phyloP scores from a whole-genome alignment of 805 yeast species.

The Zygoascus ofunaensis region DNA sequence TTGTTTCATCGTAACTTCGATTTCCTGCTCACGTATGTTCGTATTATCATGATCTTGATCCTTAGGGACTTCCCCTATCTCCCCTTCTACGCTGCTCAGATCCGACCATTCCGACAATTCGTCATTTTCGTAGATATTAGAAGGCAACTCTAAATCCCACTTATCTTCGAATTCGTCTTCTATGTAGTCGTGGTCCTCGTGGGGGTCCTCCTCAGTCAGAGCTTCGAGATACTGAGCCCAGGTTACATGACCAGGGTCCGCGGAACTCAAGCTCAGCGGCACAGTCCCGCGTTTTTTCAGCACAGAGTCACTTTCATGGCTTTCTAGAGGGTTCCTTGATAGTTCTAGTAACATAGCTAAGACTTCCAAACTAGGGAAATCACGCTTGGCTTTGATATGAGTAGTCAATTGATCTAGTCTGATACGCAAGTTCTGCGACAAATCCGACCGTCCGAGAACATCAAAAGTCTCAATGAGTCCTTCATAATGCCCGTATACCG shows the following conservation, averaged over 20 bases:
- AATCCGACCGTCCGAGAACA: slow-evolving; percentile 24
- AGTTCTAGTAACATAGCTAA: slow-evolving; percentile 18
- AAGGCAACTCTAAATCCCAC: too few species aligned
- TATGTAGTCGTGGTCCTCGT: too few species aligned
- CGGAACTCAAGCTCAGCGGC: not conserved
- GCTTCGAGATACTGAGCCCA: not conserved
- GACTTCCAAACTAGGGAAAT: slow-evolving; percentile 3
- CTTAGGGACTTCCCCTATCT: not conserved
- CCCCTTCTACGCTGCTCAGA: too few species aligned
- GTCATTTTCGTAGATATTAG: too few species aligned
- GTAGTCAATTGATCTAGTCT: slow-evolving; percentile 7
- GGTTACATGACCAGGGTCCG: slow-evolving; percentile 3
- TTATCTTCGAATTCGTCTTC: slow-evolving; percentile 3
- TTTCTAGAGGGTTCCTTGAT: slow-evolving; percentile 9
- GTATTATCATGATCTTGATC: not conserved
- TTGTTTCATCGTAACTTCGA: not conserved
- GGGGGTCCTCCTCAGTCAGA: not conserved
- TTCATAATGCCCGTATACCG: slow-evolving; percentile 14
- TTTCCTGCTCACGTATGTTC: not conserved
- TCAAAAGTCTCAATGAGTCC: slow-evolving; percentile 22
- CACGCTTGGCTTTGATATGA: not conserved
- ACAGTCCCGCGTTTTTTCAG: not conserved
- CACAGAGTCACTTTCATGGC: not conserved
- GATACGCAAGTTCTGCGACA: slow-evolving; percentile 19
- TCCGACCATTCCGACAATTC: slow-evolving; percentile 7